Conservation (phyloP, 2,329 filamentous ascomycete species). For the Hortaea sp. region DNA sequence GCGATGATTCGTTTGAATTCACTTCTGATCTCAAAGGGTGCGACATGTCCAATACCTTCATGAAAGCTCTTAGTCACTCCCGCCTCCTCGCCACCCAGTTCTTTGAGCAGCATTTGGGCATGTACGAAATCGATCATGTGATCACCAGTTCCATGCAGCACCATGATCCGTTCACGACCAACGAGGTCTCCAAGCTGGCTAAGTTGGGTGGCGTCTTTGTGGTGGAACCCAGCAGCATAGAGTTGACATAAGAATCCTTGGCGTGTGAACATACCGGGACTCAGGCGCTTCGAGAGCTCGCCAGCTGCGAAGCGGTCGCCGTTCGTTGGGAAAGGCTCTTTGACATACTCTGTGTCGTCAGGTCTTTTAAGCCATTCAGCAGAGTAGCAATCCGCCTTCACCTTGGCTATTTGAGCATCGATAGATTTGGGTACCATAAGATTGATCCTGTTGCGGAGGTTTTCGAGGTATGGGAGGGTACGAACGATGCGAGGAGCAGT, state of each 20-base stretch:
- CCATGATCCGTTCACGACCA: conserved; percentile 62
- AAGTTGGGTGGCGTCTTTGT: conserved; percentile 60
- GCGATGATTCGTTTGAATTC: conserved; percentile 60
- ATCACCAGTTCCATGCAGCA: conserved; percentile 68
- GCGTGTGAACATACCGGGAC: conserved; percentile 50
- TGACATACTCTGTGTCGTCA: conserved; percentile 41
- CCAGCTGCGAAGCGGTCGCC: conserved; percentile 74
- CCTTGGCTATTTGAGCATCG: conserved; percentile 54
- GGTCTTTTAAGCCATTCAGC: conserved; percentile 51
- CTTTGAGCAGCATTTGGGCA: conserved; percentile 56
- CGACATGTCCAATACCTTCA: conserved; percentile 66
- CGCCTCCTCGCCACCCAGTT: conserved; percentile 49
- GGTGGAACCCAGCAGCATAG: conserved; percentile 68
- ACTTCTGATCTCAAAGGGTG: conserved; percentile 58
- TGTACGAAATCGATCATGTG: conserved; percentile 68
- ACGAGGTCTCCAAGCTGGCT: conserved; percentile 55
- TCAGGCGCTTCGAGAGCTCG: conserved; percentile 61
- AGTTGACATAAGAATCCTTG: conserved; percentile 67
- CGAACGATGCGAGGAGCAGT: conserved; percentile 39
- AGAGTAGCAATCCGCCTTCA: conserved; percentile 58
- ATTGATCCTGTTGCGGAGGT: conserved; percentile 49
- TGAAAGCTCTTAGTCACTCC: conserved; percentile 48
- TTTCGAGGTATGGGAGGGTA: conserved; percentile 47
- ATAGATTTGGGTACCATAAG: conserved; percentile 59
- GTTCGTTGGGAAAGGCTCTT: conserved; percentile 57